Conservation (phyloP, 345 rosid genomes). For the Lepidium didymum region DNA sequence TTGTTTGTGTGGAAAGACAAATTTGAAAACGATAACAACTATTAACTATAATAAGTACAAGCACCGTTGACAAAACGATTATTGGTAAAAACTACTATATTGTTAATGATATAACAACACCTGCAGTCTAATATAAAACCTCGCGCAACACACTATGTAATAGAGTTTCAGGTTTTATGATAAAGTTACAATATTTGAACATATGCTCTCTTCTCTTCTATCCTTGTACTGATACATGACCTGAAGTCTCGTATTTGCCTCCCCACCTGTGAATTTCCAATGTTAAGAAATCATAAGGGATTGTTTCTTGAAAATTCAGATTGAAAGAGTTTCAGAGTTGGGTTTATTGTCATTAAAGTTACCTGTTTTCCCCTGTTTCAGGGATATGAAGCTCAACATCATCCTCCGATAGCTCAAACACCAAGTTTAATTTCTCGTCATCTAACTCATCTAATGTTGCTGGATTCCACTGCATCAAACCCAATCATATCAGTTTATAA, state of each 20-base stretch:
- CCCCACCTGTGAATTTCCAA: constrained; percentile 53
- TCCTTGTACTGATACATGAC: constrained; percentile 31
- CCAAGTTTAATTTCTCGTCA: constrained; percentile 44
- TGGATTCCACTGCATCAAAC: constrained; percentile 66
- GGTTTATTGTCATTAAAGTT: background rate
- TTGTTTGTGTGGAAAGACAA: constrained; percentile 5
- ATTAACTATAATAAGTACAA: background rate
- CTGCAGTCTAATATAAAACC: background rate
- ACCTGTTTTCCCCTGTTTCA: constrained; percentile 64
- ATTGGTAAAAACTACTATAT: background rate
- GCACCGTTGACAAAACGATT: background rate
- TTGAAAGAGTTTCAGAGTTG: background rate
- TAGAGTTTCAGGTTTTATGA: background rate
- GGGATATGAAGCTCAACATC: constrained; percentile 72
- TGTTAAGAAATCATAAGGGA: background rate
- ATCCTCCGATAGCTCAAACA: constrained; percentile 56
- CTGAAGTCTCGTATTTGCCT: constrained; percentile 63
- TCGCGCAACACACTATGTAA: background rate
- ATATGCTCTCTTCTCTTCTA: background rate
- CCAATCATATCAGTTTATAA: background rate
- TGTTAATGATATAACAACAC: background rate
- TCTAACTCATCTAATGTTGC: constrained; percentile 46
- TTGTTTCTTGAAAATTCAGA: background rate
- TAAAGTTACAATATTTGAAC: background rate
- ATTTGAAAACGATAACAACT: constrained; percentile 1